Percentiles rank a stretch among this genome's conserved stretches.
Conservation (phyloP, 257 asterid genomes). For the Solanum appendiculatum region DNA sequence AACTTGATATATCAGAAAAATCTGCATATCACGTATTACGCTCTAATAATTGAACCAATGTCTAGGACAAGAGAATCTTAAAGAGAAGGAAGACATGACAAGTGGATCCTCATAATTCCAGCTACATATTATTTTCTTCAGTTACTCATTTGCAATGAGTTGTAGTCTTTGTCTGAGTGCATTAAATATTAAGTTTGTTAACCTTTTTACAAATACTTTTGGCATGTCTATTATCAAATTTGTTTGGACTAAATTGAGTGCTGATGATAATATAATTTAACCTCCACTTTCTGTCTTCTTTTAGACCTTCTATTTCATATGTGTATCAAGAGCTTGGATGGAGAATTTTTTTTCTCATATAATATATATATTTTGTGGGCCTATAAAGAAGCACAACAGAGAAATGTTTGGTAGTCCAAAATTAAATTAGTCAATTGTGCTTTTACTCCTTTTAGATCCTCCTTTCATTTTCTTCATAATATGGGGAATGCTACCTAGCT, state of each 20-base stretch:
- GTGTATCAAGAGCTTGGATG: conserved; percentile 14
- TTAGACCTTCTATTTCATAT: conserved; percentile 1
- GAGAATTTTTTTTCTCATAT: conserved; percentile 9
- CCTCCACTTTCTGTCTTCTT: conserved; percentile 6
- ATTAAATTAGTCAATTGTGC: conserved; percentile 18
- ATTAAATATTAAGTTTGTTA: background rate
- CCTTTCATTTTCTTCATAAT: background rate
- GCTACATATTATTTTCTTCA: background rate
- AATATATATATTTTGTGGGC: conserved; percentile 4
- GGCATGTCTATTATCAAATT: background rate
- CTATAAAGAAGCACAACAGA: conserved; percentile 18
- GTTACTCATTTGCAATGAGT: background rate
- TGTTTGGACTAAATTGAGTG: conserved; percentile 5
- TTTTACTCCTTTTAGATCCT: conserved; percentile 3
- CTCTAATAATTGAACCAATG: background rate
- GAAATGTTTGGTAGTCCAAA: conserved; percentile 15
- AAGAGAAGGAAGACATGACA: background rate
- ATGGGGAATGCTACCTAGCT: background rate
- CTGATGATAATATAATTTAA: background rate
- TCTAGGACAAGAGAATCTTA: background rate
- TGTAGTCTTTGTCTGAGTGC: background rate
- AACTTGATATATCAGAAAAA: background rate
- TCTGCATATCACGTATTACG: background rate
- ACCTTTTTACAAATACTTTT: background rate
- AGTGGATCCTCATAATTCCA: background rate